Evolutionary conservation across 495 filamentous ascomycete genomes (phyloP).

Genomic region (Neurospora sp.): DNA sequence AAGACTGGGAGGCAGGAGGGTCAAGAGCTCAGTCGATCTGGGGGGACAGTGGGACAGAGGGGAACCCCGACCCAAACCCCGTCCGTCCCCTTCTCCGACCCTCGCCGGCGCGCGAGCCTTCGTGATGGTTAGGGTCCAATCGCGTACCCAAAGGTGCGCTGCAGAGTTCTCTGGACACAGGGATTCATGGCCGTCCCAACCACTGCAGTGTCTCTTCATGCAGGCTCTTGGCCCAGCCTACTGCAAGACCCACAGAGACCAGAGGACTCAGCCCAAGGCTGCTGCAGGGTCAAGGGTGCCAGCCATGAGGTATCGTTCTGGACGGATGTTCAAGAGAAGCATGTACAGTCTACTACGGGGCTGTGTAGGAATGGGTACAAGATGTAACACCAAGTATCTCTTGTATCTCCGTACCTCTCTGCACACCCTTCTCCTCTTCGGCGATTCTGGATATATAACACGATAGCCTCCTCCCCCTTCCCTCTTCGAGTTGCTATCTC

Average conservation of each 20-base stretch:
- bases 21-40: background rate
- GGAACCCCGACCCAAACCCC: background rate
- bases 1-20: background rate
- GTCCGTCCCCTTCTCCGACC: background rate
- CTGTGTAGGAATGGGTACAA: background rate
- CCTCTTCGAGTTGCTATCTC: background rate
- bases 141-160: background rate
- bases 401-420: background rate
- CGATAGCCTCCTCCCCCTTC: background rate
- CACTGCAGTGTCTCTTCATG: background rate
- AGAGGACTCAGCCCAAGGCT: background rate
- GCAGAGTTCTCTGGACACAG: background rate
- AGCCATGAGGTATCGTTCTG: background rate
- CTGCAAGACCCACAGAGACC: background rate
- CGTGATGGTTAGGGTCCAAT: background rate
- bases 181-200: background rate
- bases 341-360: background rate
- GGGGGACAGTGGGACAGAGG: background rate
- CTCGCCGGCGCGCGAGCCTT: background rate
- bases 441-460: background rate
- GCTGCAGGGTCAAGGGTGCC: background rate
- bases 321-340: background rate
- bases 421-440: background rate
- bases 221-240: background rate
- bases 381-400: background rate